Evolutionary conservation across 768 basidiomycete genomes (phyloP).

Genomic region (Boletales sp.): DNA sequence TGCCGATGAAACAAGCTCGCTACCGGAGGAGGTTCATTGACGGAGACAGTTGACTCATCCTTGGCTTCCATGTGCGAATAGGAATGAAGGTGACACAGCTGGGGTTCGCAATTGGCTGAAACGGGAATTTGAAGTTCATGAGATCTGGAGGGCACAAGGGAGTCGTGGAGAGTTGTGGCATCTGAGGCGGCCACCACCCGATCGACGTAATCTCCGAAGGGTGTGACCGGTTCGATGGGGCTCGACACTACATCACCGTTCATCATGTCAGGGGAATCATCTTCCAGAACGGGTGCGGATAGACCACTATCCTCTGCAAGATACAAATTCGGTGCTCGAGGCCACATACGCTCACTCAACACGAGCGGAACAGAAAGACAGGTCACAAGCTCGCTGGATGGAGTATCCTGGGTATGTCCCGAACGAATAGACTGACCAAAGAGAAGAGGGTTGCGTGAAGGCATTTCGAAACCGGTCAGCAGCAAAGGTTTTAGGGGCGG

Average conservation of each 20-base stretch:
- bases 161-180: conserved; percentile 22
- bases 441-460: conserved; percentile 20
- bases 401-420: background rate
- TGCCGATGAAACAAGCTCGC: conserved; percentile 62
- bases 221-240: conserved; percentile 71
- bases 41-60: conserved; percentile 35
- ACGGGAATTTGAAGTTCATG: conserved; percentile 18
- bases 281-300: conserved; percentile 64
- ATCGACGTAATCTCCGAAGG: conserved; percentile 75
- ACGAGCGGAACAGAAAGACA: conserved; percentile 11
- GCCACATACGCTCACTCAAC: conserved; percentile 14
- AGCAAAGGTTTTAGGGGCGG: conserved; percentile 55
- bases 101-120: conserved; percentile 24
- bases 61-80: conserved; percentile 16
- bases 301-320: conserved; percentile 31
- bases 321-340: conserved; percentile 15
- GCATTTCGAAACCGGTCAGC: conserved; percentile 12
- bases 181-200: conserved; percentile 54
- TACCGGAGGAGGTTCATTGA: conserved; percentile 29
- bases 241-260: conserved; percentile 58
- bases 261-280: conserved; percentile 54
- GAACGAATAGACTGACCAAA: conserved; percentile 23
- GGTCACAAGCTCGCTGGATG: background rate
- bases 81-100: conserved; percentile 21
- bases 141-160: conserved; percentile 14